Base-by-base conservation (phyloP, 768 basidiomycete genomes). In the Podaxis pistillaris region DNA sequence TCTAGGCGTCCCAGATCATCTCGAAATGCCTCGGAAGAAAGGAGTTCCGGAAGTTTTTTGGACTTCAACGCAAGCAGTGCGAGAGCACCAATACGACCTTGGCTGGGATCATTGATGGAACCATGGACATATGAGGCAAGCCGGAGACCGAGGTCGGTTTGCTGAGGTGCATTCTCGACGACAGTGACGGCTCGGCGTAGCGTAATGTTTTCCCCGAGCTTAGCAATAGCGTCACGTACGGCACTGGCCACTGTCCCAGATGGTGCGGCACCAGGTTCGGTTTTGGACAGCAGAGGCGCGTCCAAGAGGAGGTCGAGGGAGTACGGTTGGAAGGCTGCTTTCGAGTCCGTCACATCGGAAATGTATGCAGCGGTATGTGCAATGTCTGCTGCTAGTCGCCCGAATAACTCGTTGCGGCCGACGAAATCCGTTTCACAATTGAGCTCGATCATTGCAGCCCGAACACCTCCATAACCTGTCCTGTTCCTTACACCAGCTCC, bases 391-490 rank as follows among this genome's bases (percentile, higher is more conserved):
- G 91, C 89, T 41, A 96, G 83, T 58, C 81, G 80, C 15, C 85
- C 81, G 69, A 98, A 98, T 12, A 94, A 78, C 62, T 89, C 85
- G 68, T 93, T 96, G 66, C 92, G 78, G 24, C 88, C 93, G 30
- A 98, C 96, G 71, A 97, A 98, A 77, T 98, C 96, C 57, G 96
- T 97, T 78, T 98, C 96, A 78, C 96, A 98, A 68, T 93, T 93
- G 64, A 97, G 79, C 74, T 98, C 96, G 61, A 98, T 79, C 84
- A 97, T 90, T 19, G 90, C 87, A 11, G 91, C 94, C 40, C 92
- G 85, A 38, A 91, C 75, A 41, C 83, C 80, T 1, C 81, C 81
- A 19, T 72, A 73, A 6, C 74, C 73, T 40, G 66, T 65, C 40
- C 69, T 76, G 11, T 66, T 71, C 52, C 69, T 72, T 37, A 75